Evolutionary conservation across 805 yeast genomes (phyloP).

Genomic region (Lipomyces mesembrius): DNA sequence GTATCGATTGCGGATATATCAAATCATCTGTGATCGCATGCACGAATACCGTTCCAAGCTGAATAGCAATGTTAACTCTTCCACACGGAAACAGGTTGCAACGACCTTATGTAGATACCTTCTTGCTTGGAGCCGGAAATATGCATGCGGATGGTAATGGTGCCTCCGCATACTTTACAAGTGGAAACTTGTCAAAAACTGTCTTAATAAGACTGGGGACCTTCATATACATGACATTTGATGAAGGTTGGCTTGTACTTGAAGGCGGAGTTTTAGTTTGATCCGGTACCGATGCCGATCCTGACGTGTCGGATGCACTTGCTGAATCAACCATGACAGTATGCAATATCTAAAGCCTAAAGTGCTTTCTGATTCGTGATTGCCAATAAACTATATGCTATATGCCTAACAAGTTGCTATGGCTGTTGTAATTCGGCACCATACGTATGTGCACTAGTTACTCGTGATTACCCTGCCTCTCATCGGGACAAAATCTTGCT

Average conservation of each 20-base stretch:
- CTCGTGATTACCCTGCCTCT: neutral
- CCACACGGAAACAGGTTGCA: neutral
- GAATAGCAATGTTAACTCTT: neutral
- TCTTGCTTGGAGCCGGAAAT: neutral
- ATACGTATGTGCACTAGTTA: neutral
- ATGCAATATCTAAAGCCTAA: neutral
- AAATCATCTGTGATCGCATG: conserved; percentile 14
- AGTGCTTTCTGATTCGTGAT: neutral
- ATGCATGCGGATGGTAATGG: conserved; percentile 9
- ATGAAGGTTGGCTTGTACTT: neutral
- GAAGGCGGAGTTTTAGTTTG: neutral
- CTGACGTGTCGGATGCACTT: neutral
- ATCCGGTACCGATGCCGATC: neutral
- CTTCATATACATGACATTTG: conserved; percentile 12
- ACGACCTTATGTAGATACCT: neutral
- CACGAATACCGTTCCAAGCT: conserved; percentile 23
- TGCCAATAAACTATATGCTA: neutral
- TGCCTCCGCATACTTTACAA: conserved; percentile 15
- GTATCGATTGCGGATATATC: conserved; percentile 25
- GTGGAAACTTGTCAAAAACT: conserved; percentile 29
- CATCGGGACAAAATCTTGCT: neutral
- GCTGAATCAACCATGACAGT: neutral
- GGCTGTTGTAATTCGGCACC: no score
- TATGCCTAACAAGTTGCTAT: no score
- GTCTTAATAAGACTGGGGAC: conserved; percentile 28